Evolutionary conservation across 2,329 filamentous ascomycete genomes (phyloP), one percentile per base, ranked within the genome.

Genomic region (Neonectria magnoliae): DNA sequence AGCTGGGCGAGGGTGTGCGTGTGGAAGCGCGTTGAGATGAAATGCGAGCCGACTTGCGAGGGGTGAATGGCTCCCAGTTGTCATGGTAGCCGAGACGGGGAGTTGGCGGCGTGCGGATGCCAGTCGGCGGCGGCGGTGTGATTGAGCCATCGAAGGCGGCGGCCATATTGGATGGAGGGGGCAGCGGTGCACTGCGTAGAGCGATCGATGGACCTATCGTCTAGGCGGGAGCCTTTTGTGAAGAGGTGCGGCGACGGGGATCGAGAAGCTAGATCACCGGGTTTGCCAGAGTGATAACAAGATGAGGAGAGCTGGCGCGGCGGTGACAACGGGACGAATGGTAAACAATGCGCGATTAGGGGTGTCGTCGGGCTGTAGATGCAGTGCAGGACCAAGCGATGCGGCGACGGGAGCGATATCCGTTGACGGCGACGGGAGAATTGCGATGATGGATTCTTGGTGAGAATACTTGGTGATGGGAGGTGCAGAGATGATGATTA

Each of bases 51-150:
- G 89, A 91, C 73, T 91, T 91, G 77, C 91, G 87, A 59, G 90
- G 89, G 65, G 90, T 88, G 75, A 89, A 94, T 48, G 91, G 91
- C 74, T 92, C 87, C 83, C 90, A 94, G 67, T 83, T 80, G 78
- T 94, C 91, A 69, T 85, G 83, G 73, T 84, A 88, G 41, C 91
- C 91, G 74, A 89, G 86, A 64, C 86, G 86, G 52, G 92, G 92
- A 60, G 91, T 89, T 44, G 87, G 86, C 65, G 92, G 92, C 53
- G 90, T 92, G 76, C 83, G 88, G 66, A 91, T 80, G 68, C 81
- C 80, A 45, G 81, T 78, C 41, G 87, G 82, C 67, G 88, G 88
- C 55, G 90, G 87, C 69, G 91, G 90, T 47, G 90, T 92, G 57
- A 82, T 78, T 58, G 85, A 72, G 60, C 70, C 67, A 52, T 66